Percentiles rank a stretch among this genome's conserved stretches.
Evolutionary conservation across 2,329 filamentous ascomycete genomes (phyloP).

Genomic region (Didymella lethalis): DNA sequence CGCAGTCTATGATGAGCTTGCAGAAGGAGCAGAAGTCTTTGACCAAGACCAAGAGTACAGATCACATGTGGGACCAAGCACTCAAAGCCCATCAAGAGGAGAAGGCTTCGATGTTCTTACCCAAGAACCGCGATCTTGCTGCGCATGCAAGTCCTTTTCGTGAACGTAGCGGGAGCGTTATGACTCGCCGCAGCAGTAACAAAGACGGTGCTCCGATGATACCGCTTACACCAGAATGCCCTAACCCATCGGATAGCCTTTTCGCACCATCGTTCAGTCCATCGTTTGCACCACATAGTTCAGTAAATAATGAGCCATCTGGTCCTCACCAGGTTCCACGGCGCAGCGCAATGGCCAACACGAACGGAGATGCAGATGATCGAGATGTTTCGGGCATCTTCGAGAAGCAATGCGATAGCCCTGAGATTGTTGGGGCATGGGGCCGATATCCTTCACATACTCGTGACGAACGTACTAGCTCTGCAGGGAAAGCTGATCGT

Average conservation of each 20-base stretch:
- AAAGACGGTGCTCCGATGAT: background rate
- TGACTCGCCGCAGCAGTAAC: conserved; percentile 15
- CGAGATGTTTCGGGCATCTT: conserved; percentile 32
- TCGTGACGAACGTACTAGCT: conserved; percentile 51
- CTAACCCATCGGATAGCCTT: background rate
- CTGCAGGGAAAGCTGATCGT: conserved; percentile 50
- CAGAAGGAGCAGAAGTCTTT: conserved; percentile 39
- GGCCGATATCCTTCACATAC: conserved; percentile 57
- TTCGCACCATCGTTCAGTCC: background rate
- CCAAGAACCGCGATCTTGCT: conserved; percentile 42
- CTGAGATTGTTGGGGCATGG: conserved; percentile 52
- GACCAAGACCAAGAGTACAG: conserved; percentile 32
- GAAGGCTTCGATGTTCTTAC: conserved; percentile 44
- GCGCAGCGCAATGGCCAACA: conserved; percentile 33
- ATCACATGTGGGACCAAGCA: conserved; percentile 48
- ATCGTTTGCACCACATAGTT: background rate
- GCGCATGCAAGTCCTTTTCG: conserved; percentile 40
- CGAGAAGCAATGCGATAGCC: conserved; percentile 38
- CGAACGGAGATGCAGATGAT: conserved; percentile 11
- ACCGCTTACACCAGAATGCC: background rate
- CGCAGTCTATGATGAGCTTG: conserved; percentile 42
- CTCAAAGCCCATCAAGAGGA: conserved; percentile 49
- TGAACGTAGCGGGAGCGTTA: conserved; percentile 42
- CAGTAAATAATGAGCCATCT: background rate
- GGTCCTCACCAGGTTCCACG: conserved; percentile 12